Percentiles rank a stretch among this genome's conserved stretches.
Conservation (phyloP, 1,284 basidiomycete species). For the Ceratobasidium sp. region DNA sequence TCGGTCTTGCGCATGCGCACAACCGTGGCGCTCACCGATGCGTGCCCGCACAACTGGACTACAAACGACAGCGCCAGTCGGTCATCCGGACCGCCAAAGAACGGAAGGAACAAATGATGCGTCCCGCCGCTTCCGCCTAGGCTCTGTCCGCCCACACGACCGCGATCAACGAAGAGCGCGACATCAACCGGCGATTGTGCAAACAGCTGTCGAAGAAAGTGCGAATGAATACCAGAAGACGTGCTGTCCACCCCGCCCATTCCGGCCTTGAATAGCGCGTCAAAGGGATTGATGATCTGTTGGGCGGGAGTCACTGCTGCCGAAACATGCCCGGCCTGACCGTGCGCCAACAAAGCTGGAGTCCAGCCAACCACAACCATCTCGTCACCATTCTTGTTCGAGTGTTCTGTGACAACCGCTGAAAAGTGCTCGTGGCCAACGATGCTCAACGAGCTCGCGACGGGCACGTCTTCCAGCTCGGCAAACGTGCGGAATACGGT, state of each 20-base stretch:
- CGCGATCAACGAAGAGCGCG: conserved; percentile 58
- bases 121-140: conserved; percentile 45
- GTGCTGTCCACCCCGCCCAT: conserved; percentile 45
- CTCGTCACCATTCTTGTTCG: conserved; percentile 52
- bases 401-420: conserved; percentile 45
- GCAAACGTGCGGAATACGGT: conserved; percentile 61
- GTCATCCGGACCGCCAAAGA: conserved; percentile 65
- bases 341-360: conserved; percentile 45
- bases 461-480: conserved; percentile 56
- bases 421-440: conserved; percentile 31
- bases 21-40: conserved; percentile 55
- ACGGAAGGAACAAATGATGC: conserved; percentile 59
- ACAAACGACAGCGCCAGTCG: conserved; percentile 59
- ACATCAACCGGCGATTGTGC: conserved; percentile 53
- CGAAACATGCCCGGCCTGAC: neutral
- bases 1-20: conserved; percentile 49
- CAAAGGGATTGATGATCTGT: conserved; percentile 46
- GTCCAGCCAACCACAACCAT: conserved; percentile 62
- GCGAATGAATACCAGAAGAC: conserved; percentile 45
- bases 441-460: conserved; percentile 44
- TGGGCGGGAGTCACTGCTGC: conserved; percentile 40
- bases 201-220: conserved; percentile 59
- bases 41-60: conserved; percentile 53
- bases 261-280: conserved; percentile 46
- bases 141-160: conserved; percentile 48